Evolutionary conservation across 177 flowering plant genomes (phyloP).

Genomic region (Vitis hybrid): DNA sequence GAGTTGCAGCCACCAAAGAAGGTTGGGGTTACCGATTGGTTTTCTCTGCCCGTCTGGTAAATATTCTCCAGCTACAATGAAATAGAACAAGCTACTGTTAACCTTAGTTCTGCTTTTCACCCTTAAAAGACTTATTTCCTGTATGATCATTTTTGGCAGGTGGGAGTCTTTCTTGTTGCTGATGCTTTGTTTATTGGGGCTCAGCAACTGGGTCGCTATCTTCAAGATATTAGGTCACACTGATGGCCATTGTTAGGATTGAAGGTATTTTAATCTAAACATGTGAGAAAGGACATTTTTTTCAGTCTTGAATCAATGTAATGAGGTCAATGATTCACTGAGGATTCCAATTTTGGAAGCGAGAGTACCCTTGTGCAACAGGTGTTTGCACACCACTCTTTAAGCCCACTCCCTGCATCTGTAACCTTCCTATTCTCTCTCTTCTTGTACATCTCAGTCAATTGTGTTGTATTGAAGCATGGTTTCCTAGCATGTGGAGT

Average conservation of each 20-base stretch:
- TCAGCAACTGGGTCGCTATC: conserved; percentile 66
- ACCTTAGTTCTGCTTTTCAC: neutral
- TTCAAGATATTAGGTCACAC: conserved; percentile 68
- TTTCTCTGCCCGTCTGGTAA: conserved; percentile 90
- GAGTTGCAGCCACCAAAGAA: conserved; percentile 85
- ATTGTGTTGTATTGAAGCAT: neutral
- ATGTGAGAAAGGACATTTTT: neutral
- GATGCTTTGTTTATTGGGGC: conserved; percentile 83
- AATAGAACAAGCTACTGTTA: neutral
- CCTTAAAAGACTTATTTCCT: neutral
- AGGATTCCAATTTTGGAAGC: conserved; percentile 13
- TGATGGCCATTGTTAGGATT: conserved; percentile 20
- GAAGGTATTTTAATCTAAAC: neutral
- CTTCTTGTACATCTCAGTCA: neutral
- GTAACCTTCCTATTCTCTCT: neutral
- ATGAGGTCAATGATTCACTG: neutral
- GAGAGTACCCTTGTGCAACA: conserved; percentile 2
- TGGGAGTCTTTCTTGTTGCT: conserved; percentile 68
- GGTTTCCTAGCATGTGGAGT: neutral
- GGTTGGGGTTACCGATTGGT: conserved; percentile 80
- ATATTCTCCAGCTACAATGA: neutral
- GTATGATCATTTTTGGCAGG: conserved; percentile 29
- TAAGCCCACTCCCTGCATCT: neutral
- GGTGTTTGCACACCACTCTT: neutral
- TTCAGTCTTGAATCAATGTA: neutral